Base-by-base conservation (phyloP, 208 protist genomes). In the Naegleria lovaniensis region DNA sequence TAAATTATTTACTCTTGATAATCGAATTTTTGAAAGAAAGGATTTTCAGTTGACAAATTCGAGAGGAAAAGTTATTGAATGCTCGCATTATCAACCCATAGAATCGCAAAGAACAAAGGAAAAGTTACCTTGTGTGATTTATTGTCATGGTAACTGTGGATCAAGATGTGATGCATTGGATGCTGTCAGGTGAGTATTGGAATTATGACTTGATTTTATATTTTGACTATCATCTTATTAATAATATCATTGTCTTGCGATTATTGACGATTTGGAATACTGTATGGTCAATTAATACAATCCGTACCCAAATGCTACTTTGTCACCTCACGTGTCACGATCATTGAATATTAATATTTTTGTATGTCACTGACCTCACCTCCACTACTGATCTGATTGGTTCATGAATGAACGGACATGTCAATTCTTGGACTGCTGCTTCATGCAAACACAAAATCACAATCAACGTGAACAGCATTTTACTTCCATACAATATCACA, bases 91-190 rank as follows among this genome's bases (percentile, higher is more conserved):
- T 83, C 93, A 94, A 86, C 94, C 95, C 6, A 90, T 88, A 11
- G 40, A 88, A 39, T 29, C 5, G 25, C 59, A 91, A 85, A 38
- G 92, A 58, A 91, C 88, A 9, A 33, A 84, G 36, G 40, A 85
- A 43, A 59, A n/a, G 84, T 90, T 94, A 38, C 96, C 96, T 29
- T 98, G 96, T 83, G 95, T 98, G 2, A 95, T 98, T 85, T 98
- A 98, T 93, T 95, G 95, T 91, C 96, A 98, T 92, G 96, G 94
- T 6, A 98, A 98, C 93, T 96, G 96, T 88, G 95, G 96, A 36
- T 93, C 94, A 90, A 95, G 96, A 84, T 95, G 94, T 90, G 95
- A 97, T 91, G 94, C 92, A 7, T 19, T 92, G 5, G 59, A 91
- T 48, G 55, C 55, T n/a, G 48, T 90, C 25, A 67, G 55, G 55